phyloP scores from a whole-genome alignment of 768 basidiomycete genomes.

The Hebeloma cylindrosporum region DNA sequence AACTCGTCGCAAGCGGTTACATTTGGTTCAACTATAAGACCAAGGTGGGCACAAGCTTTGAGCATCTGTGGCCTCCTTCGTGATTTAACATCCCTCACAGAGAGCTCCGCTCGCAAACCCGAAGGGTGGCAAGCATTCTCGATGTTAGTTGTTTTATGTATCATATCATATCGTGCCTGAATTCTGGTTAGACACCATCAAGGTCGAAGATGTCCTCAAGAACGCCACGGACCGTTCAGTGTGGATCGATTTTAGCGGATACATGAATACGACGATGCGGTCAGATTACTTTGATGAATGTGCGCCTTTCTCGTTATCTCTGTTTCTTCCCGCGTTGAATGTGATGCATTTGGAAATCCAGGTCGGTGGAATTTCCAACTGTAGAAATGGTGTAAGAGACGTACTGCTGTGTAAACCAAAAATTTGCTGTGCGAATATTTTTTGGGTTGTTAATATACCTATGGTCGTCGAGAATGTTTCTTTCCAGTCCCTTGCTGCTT shows the following conservation, averaged over 20 bases:
- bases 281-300: slow-evolving; percentile 29
- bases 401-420: too few relatives aligned
- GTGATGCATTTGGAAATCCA: slow-evolving; percentile 8
- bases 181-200: slow-evolving; percentile 19
- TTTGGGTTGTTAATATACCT: too few relatives aligned
- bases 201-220: slow-evolving; percentile 26
- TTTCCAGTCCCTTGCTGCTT: not conserved
- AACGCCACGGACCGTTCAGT: slow-evolving; percentile 26
- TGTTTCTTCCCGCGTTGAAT: not conserved
- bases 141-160: slow-evolving; percentile 15
- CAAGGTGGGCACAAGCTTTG: slow-evolving; percentile 8
- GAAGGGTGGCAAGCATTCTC: slow-evolving; percentile 25
- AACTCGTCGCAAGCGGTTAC: slow-evolving; percentile 26
- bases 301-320: slow-evolving; percentile 6
- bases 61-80: not conserved
- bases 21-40: slow-evolving; percentile 30
- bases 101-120: slow-evolving; percentile 26
- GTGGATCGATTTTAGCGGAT: slow-evolving; percentile 26
- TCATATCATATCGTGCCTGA: not conserved
- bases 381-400: too few relatives aligned
- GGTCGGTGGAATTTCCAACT: slow-evolving; percentile 25
- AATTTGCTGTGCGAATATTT: too few relatives aligned
- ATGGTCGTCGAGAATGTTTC: too few relatives aligned
- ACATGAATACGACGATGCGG: slow-evolving; percentile 27
- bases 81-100: slow-evolving; percentile 10